Evolutionary conservation across 148 eudicot species (phyloP).

Genomic region (Silene latifolia): DNA sequence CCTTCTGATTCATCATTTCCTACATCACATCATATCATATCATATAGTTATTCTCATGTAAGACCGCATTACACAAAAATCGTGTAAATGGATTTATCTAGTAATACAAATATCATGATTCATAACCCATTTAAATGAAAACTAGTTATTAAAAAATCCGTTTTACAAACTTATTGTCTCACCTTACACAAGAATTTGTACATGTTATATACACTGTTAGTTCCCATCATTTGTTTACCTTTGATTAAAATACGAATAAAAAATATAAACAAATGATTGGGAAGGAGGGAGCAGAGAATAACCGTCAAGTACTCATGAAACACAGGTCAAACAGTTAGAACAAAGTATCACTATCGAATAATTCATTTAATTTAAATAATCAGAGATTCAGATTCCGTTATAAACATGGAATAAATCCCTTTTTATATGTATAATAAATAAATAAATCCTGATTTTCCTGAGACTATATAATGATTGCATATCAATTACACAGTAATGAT

Average conservation of each 20-base stretch:
- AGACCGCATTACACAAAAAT: no score
- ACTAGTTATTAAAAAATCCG: no score
- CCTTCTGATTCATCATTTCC: slow-evolving; percentile 41
- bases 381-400: slow-evolving; percentile 3
- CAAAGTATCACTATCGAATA: slow-evolving; percentile 1
- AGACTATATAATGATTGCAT: background rate
- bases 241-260: no score
- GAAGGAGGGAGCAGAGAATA: no score
- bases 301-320: background rate
- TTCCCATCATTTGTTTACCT: no score
- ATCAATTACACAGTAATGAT: background rate
- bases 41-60: background rate
- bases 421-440: background rate
- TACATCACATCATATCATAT: slow-evolving; percentile 18
- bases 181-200: no score
- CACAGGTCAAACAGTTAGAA: background rate
- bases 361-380: background rate
- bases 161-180: no score
- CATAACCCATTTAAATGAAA: background rate
- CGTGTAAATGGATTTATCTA: no score
- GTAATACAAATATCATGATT: background rate
- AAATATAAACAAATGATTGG: no score
- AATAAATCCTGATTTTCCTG: background rate
- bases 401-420: background rate
- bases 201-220: no score